A percentile compares a stretch with the other conserved stretches of the same genome.
Conservation (phyloP, 371 early-diverging fungal species). For the Mortierella sp. region DNA sequence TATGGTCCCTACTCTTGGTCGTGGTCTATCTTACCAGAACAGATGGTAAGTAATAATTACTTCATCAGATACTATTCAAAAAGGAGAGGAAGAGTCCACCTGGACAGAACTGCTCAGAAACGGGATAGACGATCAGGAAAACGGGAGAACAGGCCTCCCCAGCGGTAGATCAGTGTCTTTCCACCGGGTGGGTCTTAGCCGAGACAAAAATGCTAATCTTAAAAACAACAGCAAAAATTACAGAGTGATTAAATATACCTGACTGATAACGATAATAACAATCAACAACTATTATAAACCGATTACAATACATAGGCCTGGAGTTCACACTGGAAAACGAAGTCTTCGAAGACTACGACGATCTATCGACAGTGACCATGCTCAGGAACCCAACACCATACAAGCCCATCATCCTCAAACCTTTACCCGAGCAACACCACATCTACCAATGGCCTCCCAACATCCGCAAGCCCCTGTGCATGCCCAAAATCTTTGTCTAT, state of each 20-base stretch:
- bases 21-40: neutral
- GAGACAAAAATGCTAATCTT: no score
- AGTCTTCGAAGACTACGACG: neutral
- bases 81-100: no score
- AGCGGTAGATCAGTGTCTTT: no score
- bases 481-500: conserved; percentile 69
- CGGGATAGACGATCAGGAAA: no score
- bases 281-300: no score
- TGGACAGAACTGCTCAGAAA: no score
- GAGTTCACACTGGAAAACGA: conserved; percentile 10
- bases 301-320: conserved; percentile 1
- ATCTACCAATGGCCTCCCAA: conserved; percentile 58
- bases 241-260: no score
- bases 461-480: conserved; percentile 59
- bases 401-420: conserved; percentile 22
- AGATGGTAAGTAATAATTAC: conserved; percentile 18
- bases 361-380: conserved; percentile 1
- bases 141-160: no score
- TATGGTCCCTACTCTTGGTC: conserved; percentile 12
- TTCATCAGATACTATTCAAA: no score
- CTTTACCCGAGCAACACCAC: conserved; percentile 11
- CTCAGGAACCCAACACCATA: conserved; percentile 11
- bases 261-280: no score
- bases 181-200: no score
- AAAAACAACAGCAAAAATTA: no score